Percentiles rank a stretch among this genome's conserved stretches.
Evolutionary conservation across 2,329 filamentous ascomycete genomes (phyloP).

Genomic region (Penicillium sp.): DNA sequence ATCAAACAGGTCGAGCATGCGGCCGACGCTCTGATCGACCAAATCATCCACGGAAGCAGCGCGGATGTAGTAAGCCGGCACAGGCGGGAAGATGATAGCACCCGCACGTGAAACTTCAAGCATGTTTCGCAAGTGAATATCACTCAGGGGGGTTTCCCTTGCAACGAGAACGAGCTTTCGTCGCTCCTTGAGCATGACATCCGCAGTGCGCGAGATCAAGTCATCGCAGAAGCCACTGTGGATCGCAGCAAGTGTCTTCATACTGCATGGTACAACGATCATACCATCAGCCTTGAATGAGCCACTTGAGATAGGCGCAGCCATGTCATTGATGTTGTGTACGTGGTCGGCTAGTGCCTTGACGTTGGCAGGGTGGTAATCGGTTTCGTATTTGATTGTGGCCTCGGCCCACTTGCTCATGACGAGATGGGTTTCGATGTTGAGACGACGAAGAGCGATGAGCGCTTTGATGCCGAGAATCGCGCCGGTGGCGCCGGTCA

Average conservation of each 20-base stretch:
- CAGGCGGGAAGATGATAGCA: conserved; percentile 49
- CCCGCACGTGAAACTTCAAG: conserved; percentile 38
- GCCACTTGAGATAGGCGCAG: conserved; percentile 49
- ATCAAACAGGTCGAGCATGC: conserved; percentile 50
- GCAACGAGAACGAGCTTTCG: conserved; percentile 43
- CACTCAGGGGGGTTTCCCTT: conserved; percentile 50
- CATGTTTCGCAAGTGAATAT: conserved; percentile 53
- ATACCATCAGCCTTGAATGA: conserved; percentile 49
- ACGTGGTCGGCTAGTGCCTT: conserved; percentile 41
- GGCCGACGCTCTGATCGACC: conserved; percentile 48
- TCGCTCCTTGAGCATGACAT: conserved; percentile 51
- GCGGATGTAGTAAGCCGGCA: conserved; percentile 48
- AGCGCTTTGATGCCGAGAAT: conserved; percentile 47
- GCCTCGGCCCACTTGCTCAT: conserved; percentile 53
- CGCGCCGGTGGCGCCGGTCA: conserved; percentile 55
- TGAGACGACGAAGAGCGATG: conserved; percentile 41
- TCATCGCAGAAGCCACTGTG: conserved; percentile 47
- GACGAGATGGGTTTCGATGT: conserved; percentile 52
- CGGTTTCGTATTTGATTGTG: conserved; percentile 52
- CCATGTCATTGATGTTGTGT: conserved; percentile 47
- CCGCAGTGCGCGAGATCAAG: conserved; percentile 49
- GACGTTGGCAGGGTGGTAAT: conserved; percentile 39
- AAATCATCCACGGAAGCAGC: conserved; percentile 45
- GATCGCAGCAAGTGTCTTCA: conserved; percentile 52
- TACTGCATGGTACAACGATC: conserved; percentile 52